Conservation (phyloP, 345 rosid genomes). For the Salix koriyanagi region DNA sequence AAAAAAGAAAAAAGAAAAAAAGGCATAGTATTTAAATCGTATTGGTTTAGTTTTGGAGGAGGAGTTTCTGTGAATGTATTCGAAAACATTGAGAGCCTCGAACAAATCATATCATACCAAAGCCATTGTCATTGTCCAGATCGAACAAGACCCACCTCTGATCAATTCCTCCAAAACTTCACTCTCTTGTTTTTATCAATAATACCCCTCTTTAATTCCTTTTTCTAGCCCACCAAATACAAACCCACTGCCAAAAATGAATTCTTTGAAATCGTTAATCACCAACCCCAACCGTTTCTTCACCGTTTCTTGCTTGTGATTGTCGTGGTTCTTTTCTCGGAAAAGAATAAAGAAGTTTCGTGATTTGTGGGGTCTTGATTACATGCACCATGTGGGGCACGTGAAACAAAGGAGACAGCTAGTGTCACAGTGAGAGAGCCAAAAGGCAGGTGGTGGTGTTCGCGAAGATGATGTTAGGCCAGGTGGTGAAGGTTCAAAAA, state of each 20-base stretch:
- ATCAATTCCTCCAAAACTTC: conserved; percentile 6
- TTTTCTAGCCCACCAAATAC: conserved; percentile 24
- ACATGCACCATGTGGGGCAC: conserved; percentile 34
- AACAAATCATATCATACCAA: conserved; percentile 22
- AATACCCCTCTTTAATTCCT: background rate
- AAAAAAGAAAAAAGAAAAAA: background rate
- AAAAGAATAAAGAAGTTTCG: conserved; percentile 2
- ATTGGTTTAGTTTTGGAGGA: background rate
- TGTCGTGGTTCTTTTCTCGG: conserved; percentile 3
- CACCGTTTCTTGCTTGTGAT: conserved; percentile 2
- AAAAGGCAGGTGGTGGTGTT: background rate
- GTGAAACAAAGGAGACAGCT: conserved; percentile 11
- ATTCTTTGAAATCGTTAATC: background rate
- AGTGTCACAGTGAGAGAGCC: background rate
- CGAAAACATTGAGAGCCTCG: conserved; percentile 18
- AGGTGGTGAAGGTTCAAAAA: conserved; percentile 26
- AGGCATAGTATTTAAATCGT: background rate
- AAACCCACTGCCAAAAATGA: background rate
- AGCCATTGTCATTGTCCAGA: conserved; percentile 24
- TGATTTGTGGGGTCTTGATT: conserved; percentile 9
- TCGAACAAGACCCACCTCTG: conserved; percentile 17
- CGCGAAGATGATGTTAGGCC: conserved; percentile 2
- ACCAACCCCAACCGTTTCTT: background rate
- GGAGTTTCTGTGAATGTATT: background rate
- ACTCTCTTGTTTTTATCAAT: background rate